Conservation (phyloP, 2,329 filamentous ascomycete species). For the Penicillium oxalicum region DNA sequence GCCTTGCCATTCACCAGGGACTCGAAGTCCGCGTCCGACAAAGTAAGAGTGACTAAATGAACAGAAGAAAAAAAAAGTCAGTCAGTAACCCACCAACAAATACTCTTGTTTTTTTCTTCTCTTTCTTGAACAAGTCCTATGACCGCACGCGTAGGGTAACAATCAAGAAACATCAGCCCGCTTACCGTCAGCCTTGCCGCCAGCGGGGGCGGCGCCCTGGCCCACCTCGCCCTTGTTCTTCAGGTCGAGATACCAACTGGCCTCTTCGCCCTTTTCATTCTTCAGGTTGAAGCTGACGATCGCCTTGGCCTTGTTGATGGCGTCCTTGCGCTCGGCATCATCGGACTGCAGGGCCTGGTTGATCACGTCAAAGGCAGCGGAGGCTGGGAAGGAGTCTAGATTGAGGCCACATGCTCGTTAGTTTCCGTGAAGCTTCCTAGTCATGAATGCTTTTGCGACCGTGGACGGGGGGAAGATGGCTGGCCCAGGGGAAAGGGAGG, state of each 20-base stretch:
- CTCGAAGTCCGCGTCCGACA: constrained; percentile 81
- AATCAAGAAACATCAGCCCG: not conserved
- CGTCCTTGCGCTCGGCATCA: constrained; percentile 72
- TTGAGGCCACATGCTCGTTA: constrained; percentile 4
- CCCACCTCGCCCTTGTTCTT: constrained; percentile 81
- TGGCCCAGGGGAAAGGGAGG: no score
- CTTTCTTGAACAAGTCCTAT: no score
- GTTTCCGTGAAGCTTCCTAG: not conserved
- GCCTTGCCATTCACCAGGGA: constrained; percentile 79
- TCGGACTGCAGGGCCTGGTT: constrained; percentile 61
- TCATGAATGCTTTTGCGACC: no score
- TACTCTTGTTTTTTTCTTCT: no score
- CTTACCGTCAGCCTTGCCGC: constrained; percentile 77
- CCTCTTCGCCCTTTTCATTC: constrained; percentile 72
- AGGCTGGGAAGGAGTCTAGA: constrained; percentile 78
- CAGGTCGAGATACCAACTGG: constrained; percentile 92
- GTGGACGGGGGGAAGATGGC: no score
- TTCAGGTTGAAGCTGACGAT: constrained; percentile 90
- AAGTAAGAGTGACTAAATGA: constrained; percentile 66
- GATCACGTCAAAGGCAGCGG: constrained; percentile 86
- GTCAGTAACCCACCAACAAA: not conserved
- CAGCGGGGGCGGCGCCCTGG: constrained; percentile 61
- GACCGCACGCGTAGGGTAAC: no score
- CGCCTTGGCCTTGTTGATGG: constrained; percentile 80
- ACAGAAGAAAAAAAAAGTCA: constrained; percentile 3